A percentile compares a stretch with the other conserved stretches of the same genome.
Evolutionary conservation across 371 early-diverging fungal genomes (phyloP).

Genomic region (Caulochytrium protostelioides): DNA sequence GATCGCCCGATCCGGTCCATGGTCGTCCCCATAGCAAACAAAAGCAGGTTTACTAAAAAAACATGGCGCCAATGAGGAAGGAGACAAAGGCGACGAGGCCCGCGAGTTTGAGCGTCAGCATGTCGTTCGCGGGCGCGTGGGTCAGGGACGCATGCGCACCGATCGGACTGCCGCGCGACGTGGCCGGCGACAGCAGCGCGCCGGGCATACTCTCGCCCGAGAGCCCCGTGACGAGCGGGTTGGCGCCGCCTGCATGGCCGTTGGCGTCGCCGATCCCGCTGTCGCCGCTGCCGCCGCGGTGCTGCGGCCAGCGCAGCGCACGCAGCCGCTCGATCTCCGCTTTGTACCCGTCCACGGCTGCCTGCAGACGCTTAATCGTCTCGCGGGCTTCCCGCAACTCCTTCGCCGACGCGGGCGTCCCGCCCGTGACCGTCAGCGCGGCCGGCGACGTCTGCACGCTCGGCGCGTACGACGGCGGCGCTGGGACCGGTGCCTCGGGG

Average conservation of each 20-base stretch:
- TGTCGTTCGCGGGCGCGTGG: not conserved
- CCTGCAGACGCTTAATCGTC: conserved; percentile 15
- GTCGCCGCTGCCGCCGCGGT: not conserved
- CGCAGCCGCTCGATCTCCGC: conserved; percentile 26
- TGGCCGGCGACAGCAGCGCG: not conserved
- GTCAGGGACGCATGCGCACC: too few species aligned
- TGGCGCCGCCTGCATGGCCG: too few species aligned
- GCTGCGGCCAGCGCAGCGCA: conserved; percentile 13
- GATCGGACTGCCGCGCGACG: too few species aligned
- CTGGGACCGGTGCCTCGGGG: too few species aligned
- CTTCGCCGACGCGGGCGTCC: too few species aligned
- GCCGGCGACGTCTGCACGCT: too few species aligned
- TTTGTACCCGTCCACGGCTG: conserved; percentile 27
- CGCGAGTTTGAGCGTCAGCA: conserved; percentile 2
- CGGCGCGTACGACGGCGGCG: too few species aligned
- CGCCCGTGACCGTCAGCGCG: too few species aligned
- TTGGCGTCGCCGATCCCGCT: not conserved
- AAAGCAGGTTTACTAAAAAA: conserved; percentile 1
- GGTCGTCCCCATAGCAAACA: too few species aligned
- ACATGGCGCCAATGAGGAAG: conserved; percentile 4
- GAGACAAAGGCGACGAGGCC: conserved; percentile 3
- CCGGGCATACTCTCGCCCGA: too few species aligned
- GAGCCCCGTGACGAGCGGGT: too few species aligned
- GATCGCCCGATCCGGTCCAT: too few species aligned
- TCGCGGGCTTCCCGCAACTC: conserved; percentile 16